Base-by-base conservation (phyloP, 352 stramenopile genomes). In the Globisporangium uncinulatum region DNA sequence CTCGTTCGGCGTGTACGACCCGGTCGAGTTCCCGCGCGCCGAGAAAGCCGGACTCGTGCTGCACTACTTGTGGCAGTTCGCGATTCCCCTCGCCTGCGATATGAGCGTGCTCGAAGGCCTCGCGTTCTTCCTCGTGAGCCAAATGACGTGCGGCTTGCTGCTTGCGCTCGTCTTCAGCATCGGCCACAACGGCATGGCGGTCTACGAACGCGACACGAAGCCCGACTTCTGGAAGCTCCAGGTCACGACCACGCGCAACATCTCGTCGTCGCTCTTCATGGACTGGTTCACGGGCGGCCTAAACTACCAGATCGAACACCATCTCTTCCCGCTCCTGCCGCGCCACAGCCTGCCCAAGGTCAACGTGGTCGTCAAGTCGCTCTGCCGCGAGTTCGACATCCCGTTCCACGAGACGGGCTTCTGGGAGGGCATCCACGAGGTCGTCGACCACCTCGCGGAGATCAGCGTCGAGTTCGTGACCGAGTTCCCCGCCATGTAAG, bases 221-320 rank as follows among this genome's bases (percentile, higher is more conserved):
- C 96, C 96, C 15, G 95, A 99, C 76, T 99, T 99, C 73, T 99
- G 96, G 96, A 94, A 98, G 77, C 83, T 99, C 37, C 96, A 99
- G 78, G 94, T 99, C 32, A 98, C 95, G 13, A 98, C 96, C 9
- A 99, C 95, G 59, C 85, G 97, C 57, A 99, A 99, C 80, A 96
- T 99, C 61, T 95, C 71, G 74, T 59, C 87, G 51, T 92, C 94
- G 45, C 76, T 83, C 39, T 98, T 98, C 69, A 94, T 98, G 44
- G 90, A 99, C 69, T 99, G 96, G 95, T 99, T 99, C 79, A 99
- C 94, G 54, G 97, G 96, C 70, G 97, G 96, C 20, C 83, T 99
- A 7, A 97, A 99, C 76, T 99, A 98, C 70, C 96, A 99, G 82
- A 96, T 99, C 44, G 96, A 99, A 71, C 97, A 99, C 76, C 97